Conservation (phyloP, 805 yeast genomes). For the Kregervanrija delftensis region DNA sequence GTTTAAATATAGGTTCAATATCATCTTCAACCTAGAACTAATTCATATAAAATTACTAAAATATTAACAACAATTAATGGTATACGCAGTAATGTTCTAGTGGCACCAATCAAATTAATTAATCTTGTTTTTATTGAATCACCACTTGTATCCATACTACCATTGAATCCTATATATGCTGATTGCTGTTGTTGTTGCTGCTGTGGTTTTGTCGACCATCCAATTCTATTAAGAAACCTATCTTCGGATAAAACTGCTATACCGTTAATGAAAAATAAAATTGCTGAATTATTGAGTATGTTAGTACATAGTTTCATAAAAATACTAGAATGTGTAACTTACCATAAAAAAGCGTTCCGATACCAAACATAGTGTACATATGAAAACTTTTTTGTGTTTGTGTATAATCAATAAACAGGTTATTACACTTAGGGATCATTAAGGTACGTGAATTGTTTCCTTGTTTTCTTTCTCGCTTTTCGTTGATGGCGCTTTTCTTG, state of each 20-base stretch:
- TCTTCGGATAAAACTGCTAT: constrained; percentile 57
- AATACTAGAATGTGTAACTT: constrained; percentile 15
- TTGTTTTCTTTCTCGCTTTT: too few relatives aligned
- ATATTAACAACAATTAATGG: constrained; percentile 49
- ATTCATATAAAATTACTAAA: constrained; percentile 44
- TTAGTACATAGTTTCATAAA: constrained; percentile 8
- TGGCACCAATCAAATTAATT: constrained; percentile 50
- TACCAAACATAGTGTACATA: constrained; percentile 39
- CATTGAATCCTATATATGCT: constrained; percentile 6
- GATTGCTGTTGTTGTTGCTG: constrained; percentile 18
- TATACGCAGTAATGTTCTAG: constrained; percentile 48
- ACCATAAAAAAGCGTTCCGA: constrained; percentile 46
- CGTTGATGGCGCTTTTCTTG: too few relatives aligned
- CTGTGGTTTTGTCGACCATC: constrained; percentile 33
- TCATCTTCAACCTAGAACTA: constrained; percentile 37
- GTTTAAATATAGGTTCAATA: not conserved
- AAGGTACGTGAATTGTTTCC: too few relatives aligned
- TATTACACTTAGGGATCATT: too few relatives aligned
- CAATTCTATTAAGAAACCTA: constrained; percentile 45
- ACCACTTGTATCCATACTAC: constrained; percentile 8
- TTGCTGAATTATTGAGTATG: constrained; percentile 23
- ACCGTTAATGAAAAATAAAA: constrained; percentile 46
- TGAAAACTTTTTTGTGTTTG: too few relatives aligned
- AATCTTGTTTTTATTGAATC: constrained; percentile 38
- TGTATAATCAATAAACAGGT: too few relatives aligned